These are phyloP conservation scores for Strobilomyces echinocephalus DNA, from an alignment of 768 basidiomycete genomes.

Conservation along the genomic window DNA sequence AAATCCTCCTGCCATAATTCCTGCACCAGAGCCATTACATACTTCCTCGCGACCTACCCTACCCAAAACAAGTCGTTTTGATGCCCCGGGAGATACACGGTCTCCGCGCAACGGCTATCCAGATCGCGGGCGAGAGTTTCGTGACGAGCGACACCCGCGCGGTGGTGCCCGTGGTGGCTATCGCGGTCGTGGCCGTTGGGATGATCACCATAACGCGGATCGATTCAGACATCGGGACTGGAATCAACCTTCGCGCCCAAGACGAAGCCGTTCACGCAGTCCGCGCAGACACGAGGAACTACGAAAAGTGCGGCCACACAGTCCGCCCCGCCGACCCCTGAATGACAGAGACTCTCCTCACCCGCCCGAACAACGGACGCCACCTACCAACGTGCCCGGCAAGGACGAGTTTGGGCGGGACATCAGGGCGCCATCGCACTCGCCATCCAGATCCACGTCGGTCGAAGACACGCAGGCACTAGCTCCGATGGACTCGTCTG, in stretches of 20 bases:
- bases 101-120: conserved; percentile 25
- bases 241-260: conserved; percentile 37
- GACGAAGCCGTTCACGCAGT: conserved; percentile 71
- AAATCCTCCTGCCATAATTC: background rate
- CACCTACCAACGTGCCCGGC: conserved; percentile 33
- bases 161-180: conserved; percentile 51
- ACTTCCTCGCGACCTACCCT: conserved; percentile 1
- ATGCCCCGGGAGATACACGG: conserved; percentile 36
- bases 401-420: conserved; percentile 89
- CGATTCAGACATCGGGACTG: conserved; percentile 41
- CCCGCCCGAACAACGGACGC: conserved; percentile 22
- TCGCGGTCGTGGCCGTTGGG: conserved; percentile 64
- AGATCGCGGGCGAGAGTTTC: conserved; percentile 48
- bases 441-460: conserved; percentile 28
- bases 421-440: conserved; percentile 51
- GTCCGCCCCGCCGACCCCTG: conserved; percentile 51
- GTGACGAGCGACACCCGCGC: conserved; percentile 49
- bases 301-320: conserved; percentile 52
- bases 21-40: conserved; percentile 22
- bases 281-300: conserved; percentile 55
- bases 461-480: conserved; percentile 23
- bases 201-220: conserved; percentile 47
- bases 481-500: conserved; percentile 33
- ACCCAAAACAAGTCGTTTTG: conserved; percentile 24
- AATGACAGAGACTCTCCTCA: conserved; percentile 24